Conservation (phyloP, 345 rosid species). For the Eucalyptus viminalis region DNA sequence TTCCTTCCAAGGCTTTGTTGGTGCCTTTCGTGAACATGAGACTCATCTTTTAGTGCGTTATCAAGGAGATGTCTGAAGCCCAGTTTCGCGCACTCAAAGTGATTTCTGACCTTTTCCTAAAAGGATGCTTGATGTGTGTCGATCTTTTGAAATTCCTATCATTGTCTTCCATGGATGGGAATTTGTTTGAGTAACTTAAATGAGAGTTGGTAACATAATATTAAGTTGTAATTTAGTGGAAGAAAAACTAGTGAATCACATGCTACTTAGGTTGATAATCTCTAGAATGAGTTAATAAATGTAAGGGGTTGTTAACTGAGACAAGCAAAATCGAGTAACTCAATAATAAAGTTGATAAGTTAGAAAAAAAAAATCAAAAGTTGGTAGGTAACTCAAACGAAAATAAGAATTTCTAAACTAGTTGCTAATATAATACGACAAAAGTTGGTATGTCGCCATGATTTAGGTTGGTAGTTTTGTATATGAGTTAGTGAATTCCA, state of each 20-base stretch:
- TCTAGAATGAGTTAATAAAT: not conserved
- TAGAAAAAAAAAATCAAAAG: not conserved
- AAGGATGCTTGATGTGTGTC: not conserved
- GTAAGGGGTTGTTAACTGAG: not conserved
- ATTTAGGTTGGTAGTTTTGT: not conserved
- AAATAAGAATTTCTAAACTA: not conserved
- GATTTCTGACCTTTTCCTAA: conserved; percentile 2
- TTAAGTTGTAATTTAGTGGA: not conserved
- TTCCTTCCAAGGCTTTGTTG: conserved; percentile 1
- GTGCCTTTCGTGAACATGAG: not conserved
- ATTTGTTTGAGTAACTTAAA: not conserved
- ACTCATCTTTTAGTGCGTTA: not conserved
- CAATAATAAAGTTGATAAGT: not conserved
- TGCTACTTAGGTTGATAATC: not conserved
- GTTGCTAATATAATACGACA: not conserved
- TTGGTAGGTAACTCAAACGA: not conserved
- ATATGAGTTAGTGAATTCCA: not conserved
- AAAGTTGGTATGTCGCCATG: not conserved
- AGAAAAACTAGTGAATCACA: not conserved
- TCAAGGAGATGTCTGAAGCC: not conserved
- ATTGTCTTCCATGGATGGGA: not conserved
- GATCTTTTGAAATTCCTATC: not conserved
- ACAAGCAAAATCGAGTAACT: not conserved
- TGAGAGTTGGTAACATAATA: not conserved
- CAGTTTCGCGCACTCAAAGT: not conserved